Evolutionary conservation across 345 rosid species (phyloP).

Genomic region (Salix udensis): DNA sequence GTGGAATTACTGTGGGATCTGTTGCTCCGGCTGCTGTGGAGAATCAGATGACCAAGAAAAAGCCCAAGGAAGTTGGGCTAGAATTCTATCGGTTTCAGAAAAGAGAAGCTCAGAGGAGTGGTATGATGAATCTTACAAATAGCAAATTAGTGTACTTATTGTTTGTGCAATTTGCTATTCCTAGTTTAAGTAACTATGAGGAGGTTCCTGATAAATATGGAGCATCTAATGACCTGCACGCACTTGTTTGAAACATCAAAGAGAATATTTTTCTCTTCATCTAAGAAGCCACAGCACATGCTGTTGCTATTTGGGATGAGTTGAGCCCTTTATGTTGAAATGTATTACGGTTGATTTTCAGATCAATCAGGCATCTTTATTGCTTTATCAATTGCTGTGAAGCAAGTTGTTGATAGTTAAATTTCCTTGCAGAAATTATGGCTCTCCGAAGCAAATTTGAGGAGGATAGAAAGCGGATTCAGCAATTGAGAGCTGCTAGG

Average conservation of each 20-base stretch:
- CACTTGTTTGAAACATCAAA: neutral
- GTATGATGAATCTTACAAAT: slow-evolving; percentile 35
- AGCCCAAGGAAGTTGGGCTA: slow-evolving; percentile 56
- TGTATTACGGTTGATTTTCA: neutral
- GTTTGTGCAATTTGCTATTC: neutral
- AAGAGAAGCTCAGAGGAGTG: slow-evolving; percentile 80
- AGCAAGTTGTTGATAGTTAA: neutral
- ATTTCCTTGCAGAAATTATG: slow-evolving; percentile 61
- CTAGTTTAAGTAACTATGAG: neutral
- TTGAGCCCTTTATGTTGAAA: neutral
- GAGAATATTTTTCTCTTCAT: neutral
- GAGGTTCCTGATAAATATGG: neutral
- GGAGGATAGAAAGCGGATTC: slow-evolving; percentile 85
- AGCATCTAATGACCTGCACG: neutral
- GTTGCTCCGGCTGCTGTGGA: slow-evolving; percentile 65
- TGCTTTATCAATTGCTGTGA: neutral
- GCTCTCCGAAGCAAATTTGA: slow-evolving; percentile 78
- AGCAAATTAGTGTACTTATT: neutral
- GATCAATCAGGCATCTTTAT: neutral
- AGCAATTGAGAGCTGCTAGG: slow-evolving; percentile 82
- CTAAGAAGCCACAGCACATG: neutral
- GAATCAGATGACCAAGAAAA: slow-evolving; percentile 63
- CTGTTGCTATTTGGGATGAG: neutral
- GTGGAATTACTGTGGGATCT: slow-evolving; percentile 79
- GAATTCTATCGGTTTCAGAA: slow-evolving; percentile 91